Percentiles rank a stretch among this genome's conserved stretches.
Evolutionary conservation across 768 basidiomycete species (phyloP).

Genomic region (Boletus subparvulus): DNA sequence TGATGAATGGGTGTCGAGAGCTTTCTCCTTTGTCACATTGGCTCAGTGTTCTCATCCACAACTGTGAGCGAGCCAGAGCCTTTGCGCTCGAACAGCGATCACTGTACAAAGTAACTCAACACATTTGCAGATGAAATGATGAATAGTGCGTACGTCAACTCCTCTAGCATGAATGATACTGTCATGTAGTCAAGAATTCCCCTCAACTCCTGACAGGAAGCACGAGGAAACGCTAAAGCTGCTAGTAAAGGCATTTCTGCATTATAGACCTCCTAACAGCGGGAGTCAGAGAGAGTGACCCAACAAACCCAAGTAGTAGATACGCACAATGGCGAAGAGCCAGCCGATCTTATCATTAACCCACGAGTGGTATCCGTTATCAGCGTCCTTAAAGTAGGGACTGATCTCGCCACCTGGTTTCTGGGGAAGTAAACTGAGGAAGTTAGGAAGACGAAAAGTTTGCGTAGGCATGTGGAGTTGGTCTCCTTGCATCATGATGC

Average conservation of each 20-base stretch:
- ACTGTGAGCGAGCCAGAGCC: conserved; percentile 12
- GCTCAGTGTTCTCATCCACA: conserved; percentile 26
- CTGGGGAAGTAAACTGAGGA: conserved; percentile 23
- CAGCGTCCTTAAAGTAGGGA: conserved; percentile 23
- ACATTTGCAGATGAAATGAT: background rate
- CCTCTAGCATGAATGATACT: conserved; percentile 32
- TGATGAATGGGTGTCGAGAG: conserved; percentile 25
- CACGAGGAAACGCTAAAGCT: conserved; percentile 24
- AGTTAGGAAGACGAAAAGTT: conserved; percentile 25
- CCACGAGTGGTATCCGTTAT: conserved; percentile 24
- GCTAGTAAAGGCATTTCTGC: conserved; percentile 29
- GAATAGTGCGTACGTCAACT: conserved; percentile 23
- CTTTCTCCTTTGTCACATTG: conserved; percentile 16
- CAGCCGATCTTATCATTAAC: conserved; percentile 23
- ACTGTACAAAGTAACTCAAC: conserved; percentile 10
- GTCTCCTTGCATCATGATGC: background rate
- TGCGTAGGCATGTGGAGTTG: conserved; percentile 16
- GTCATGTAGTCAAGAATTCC: conserved; percentile 31
- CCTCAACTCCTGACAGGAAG: conserved; percentile 20
- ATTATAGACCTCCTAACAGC: conserved; percentile 25
- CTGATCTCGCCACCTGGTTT: conserved; percentile 32
- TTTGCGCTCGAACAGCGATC: conserved; percentile 27
- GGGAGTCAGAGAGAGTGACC: background rate
- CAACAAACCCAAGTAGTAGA: background rate
- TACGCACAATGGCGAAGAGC: conserved; percentile 22